phyloP scores from a whole-genome alignment of 208 protist genomes.

The Leishmania arabica region DNA sequence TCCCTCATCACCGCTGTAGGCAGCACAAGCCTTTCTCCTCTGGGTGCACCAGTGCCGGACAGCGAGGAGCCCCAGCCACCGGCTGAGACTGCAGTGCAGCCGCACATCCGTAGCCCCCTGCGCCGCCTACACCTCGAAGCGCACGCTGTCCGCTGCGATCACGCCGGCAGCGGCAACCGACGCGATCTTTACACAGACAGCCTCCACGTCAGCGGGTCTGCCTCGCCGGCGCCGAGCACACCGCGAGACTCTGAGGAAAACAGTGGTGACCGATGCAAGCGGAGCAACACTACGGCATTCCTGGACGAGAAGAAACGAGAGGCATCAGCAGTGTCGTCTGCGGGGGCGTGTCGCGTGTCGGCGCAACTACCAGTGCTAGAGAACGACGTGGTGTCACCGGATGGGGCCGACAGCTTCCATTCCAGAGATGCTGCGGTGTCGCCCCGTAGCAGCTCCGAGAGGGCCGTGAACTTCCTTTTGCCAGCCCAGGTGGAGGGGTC shows the following conservation, averaged over 20 bases:
- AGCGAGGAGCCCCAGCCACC: neutral
- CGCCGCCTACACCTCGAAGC: neutral
- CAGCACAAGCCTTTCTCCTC: neutral
- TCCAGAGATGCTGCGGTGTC: neutral
- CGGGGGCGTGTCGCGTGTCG: neutral
- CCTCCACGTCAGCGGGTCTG: neutral
- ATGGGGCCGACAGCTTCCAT: slow-evolving; percentile 5
- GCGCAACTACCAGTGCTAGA: neutral
- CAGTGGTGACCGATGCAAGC: neutral
- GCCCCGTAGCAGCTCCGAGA: neutral
- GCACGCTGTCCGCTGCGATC: neutral
- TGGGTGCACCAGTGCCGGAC: neutral
- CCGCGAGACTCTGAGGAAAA: neutral
- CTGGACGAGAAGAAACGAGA: neutral
- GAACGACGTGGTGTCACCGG: neutral
- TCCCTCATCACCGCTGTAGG: neutral
- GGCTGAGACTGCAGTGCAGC: neutral
- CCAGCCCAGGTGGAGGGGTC: neutral
- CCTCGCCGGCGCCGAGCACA: neutral
- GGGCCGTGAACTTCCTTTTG: neutral
- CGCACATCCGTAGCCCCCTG: neutral
- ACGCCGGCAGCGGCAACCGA: neutral
- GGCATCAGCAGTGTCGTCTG: neutral
- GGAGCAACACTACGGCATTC: slow-evolving; percentile 2
- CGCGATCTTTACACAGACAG: neutral